These are phyloP conservation scores for Colletotrichum sp. DNA, from an alignment of 2,329 filamentous ascomycete genomes.

Conservation along the genomic window DNA sequence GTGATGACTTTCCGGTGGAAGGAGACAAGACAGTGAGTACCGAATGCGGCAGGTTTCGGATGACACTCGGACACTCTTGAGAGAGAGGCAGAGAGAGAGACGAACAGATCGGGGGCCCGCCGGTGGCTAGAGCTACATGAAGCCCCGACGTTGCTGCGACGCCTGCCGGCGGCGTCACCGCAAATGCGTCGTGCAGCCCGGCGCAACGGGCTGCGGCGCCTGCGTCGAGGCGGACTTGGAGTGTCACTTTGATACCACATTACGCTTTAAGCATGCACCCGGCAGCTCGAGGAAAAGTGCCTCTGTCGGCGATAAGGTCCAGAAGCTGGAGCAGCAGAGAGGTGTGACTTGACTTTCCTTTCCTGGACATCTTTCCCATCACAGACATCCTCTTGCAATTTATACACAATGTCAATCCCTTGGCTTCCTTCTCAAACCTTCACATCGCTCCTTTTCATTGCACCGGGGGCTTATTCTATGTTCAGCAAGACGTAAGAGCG, in stretches of 20 bases:
- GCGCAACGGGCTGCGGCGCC: slow-evolving; percentile 6
- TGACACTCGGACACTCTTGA: background rate
- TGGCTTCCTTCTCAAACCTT: background rate
- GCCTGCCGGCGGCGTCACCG: slow-evolving; percentile 18
- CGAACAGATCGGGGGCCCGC: background rate
- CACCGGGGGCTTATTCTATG: background rate
- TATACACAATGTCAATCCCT: background rate
- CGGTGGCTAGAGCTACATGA: background rate
- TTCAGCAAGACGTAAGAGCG: background rate
- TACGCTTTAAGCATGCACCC: slow-evolving; percentile 14
- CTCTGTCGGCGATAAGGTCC: background rate
- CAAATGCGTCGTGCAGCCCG: slow-evolving; percentile 10
- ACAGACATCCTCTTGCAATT: background rate
- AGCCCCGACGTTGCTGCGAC: slow-evolving; percentile 10
- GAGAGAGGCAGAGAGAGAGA: background rate
- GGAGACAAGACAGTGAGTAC: background rate
- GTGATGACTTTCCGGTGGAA: background rate
- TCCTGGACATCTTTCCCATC: background rate
- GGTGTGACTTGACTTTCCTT: background rate
- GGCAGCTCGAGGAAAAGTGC: background rate
- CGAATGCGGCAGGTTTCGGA: background rate
- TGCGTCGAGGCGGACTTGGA: slow-evolving; percentile 6
- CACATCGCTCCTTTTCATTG: background rate
- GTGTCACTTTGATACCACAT: slow-evolving; percentile 6
- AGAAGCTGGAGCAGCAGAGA: background rate